Percentiles rank a stretch among this genome's conserved stretches.
Conservation (phyloP, 495 filamentous ascomycete genomes). For the Aspergillus sparsus region DNA sequence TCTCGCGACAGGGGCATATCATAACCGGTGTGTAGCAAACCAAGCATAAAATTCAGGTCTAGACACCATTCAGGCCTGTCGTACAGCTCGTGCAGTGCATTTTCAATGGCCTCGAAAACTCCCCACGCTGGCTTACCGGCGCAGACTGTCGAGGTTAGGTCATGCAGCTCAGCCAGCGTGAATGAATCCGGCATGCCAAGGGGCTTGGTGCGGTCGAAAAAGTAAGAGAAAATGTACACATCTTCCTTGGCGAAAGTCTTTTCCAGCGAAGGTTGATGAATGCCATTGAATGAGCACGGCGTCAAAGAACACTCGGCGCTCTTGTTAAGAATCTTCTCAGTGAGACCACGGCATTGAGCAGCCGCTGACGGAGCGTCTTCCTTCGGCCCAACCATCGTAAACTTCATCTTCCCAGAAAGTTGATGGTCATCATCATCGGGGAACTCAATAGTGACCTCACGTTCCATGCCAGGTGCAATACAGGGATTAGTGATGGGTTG, state of each 20-base stretch:
- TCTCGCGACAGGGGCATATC: conserved; percentile 96
- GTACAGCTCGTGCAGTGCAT: conserved; percentile 69
- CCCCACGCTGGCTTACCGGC: conserved; percentile 75
- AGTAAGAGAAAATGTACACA: conserved; percentile 95
- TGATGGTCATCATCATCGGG: conserved; percentile 55
- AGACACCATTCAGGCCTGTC: conserved; percentile 87
- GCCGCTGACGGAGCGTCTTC: conserved; percentile 57
- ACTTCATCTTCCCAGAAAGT: conserved; percentile 59
- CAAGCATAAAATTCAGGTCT: conserved; percentile 94
- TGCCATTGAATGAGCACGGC: conserved; percentile 95
- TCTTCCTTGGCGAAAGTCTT: conserved; percentile 94
- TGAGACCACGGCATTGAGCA: conserved; percentile 85
- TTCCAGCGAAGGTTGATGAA: conserved; percentile 88
- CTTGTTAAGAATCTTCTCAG: conserved; percentile 89
- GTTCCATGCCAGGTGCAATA: conserved; percentile 75
- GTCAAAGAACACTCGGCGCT: conserved; percentile 76
- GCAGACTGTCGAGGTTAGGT: conserved; percentile 82
- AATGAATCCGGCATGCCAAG: conserved; percentile 96
- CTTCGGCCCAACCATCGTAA: conserved; percentile 85
- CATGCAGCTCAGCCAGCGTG: conserved; percentile 80
- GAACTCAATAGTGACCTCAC: conserved; percentile 67
- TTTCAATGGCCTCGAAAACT: conserved; percentile 70
- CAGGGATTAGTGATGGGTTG: conserved; percentile 81
- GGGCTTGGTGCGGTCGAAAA: conserved; percentile 88
- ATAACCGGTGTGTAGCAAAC: conserved; percentile 90